Evolutionary conservation across 768 basidiomycete genomes (phyloP), one percentile per base, ranked within the genome.

Genomic region (Lactarius deliciosus): DNA sequence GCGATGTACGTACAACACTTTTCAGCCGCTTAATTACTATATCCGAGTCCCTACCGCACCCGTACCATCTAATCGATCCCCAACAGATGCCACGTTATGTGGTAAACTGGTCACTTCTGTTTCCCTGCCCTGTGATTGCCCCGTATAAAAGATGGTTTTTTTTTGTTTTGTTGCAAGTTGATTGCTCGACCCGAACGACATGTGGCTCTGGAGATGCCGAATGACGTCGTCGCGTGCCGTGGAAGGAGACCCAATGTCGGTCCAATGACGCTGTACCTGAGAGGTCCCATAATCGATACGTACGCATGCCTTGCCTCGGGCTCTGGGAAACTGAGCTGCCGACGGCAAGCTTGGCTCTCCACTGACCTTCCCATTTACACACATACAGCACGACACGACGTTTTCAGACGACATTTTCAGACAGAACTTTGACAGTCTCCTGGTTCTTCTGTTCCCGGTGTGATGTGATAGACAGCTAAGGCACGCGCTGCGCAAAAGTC

Each of bases 211-310:
- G 61, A 61, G 57, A 66, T 53, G 65, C 50, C 16, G n/a, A 8
- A 66, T 66, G 65, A 66, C 65, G 65, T 66, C 55, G 60, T 38
- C 60, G 43, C 45, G 22, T 25, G 34, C 55, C 30, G 53, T 55
- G 18, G n/a, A 56, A 20, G 5, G 54, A 61, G 22, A 20, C 54
- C 36, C 40, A 34, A 47, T 61, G 45, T 56, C 60, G 25, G 50
- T 53, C 54, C 28, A 45, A 40, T 50, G 43, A 32, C 38, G 43
- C 56, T 60, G 62, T 66, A 36, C 50, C 61, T 40, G 34, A 36
- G 9, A 25, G 28, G 15, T 6, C 22, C 20, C 34, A 10, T 32
- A 25, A 61, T 40, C 65, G 41, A 61, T 57, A 16, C 45, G 36
- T 40, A n/a, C 30, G 45, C n/a, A 56, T 15, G 22, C 10, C 45